Base-by-base conservation (phyloP, 2,329 filamentous ascomycete species). In the Pyrenochaeta sp. region DNA sequence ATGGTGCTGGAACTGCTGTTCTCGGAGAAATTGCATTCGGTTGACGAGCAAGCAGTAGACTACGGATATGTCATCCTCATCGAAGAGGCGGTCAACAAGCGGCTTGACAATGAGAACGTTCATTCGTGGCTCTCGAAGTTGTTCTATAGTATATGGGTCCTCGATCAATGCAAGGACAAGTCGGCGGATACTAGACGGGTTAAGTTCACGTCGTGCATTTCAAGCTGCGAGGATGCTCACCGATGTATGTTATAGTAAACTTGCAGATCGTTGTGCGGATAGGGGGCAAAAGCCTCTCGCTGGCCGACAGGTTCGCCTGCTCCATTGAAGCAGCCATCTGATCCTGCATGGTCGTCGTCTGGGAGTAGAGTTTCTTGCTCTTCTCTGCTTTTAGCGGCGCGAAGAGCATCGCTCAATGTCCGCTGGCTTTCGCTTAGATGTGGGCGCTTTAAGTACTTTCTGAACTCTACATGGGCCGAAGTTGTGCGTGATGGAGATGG, bases 41-140 rank as follows among this genome's bases (percentile, higher is more conserved):
- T 95, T 94, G 54, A 94, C 89, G 15, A 95, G 80, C 48, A 95
- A 74, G 66, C 89, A 93, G 68, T 93, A 94, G 8, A 94, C 88
- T 41, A 92, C 85, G 1, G 89, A 93, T 26, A 92, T 85, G 73
- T 94, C 90, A 46, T 89, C 81, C 45, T 86, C 79, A 59, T 89
- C 85, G 65, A 90, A 94, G 7, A 93, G 80, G 65, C 89, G 87
- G 66, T 94, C 88, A n/a, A 94, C 88, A 18, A 94, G 74, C 1
- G 90, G 90, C 44, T 90, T 82, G 14, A 94, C 85, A 30, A 94
- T 86, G 1, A 87, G 81, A 36, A 89, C 81, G 65, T 94, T 94
- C 77, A 94, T 90, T 45, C 89, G 82, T 41, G 90, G 86, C 67
- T 90, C 88, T 61, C 86, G 83, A 51, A 95, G 76, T 74, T 94